A percentile compares a stretch with the other conserved stretches of the same genome.
Evolutionary conservation across 2,329 filamentous ascomycete genomes (phyloP).

Genomic region (Colletotrichum lupini): DNA sequence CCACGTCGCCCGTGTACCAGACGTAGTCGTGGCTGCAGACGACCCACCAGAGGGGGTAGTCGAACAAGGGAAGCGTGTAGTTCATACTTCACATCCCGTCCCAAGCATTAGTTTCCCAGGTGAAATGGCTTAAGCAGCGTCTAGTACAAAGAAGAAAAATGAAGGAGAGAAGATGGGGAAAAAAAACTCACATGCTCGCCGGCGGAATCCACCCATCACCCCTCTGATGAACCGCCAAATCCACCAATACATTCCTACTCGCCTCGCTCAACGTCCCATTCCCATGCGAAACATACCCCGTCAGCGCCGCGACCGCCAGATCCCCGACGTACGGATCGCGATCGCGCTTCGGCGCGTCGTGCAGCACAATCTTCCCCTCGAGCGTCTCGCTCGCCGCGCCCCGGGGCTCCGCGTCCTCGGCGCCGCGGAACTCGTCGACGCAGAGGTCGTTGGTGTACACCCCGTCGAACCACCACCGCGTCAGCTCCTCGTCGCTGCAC

Average conservation of each 20-base stretch:
- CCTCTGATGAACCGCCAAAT: constrained; percentile 60
- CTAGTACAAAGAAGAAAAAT: not conserved
- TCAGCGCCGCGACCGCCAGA: constrained; percentile 59
- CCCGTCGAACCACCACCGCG: constrained; percentile 64
- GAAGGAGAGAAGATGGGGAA: not conserved
- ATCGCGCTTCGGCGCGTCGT: constrained; percentile 63
- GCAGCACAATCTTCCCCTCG: constrained; percentile 57
- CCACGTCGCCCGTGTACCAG: constrained; percentile 59
- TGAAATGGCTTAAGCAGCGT: too few relatives aligned
- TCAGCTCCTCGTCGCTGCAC: constrained; percentile 60
- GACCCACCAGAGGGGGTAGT: constrained; percentile 66
- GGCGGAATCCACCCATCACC: constrained; percentile 65
- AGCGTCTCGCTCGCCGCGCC: constrained; percentile 54
- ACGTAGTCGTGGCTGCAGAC: constrained; percentile 59
- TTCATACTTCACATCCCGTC: constrained; percentile 44
- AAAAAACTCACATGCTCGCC: constrained; percentile 58
- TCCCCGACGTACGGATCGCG: constrained; percentile 65
- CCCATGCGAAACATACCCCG: constrained; percentile 58
- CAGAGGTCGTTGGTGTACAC: constrained; percentile 64
- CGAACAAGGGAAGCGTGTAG: constrained; percentile 60
- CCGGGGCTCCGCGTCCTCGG: constrained; percentile 61
- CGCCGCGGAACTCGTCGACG: constrained; percentile 54
- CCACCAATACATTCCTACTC: constrained; percentile 58
- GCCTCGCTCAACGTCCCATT: constrained; percentile 47
- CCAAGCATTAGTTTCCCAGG: not conserved